Conservation (phyloP, 768 basidiomycete genomes). For the Pleurotus tuber-regium region DNA sequence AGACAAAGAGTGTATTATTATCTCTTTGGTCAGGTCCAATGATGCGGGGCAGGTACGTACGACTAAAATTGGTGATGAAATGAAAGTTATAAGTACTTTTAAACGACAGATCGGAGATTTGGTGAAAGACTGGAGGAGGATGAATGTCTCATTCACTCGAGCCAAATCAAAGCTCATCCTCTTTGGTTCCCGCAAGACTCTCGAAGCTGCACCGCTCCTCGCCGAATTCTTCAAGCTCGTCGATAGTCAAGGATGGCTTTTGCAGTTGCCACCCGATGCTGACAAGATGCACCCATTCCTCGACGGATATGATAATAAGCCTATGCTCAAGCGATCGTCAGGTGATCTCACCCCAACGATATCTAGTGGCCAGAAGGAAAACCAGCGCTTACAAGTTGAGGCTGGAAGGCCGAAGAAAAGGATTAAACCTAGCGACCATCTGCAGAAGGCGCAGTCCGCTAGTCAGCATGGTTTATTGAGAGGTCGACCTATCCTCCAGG, state of each 20-base stretch:
- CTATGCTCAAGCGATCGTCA: not conserved
- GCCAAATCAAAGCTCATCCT: constrained; percentile 89
- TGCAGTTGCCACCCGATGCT: constrained; percentile 53
- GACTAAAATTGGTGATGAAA: constrained; percentile 79
- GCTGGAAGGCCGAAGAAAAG: not conserved
- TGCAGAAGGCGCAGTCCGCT: not conserved
- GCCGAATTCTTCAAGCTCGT: constrained; percentile 77
- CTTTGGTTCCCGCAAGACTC: constrained; percentile 82
- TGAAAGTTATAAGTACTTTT: too few species aligned
- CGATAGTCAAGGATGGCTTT: constrained; percentile 70
- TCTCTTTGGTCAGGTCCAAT: constrained; percentile 92
- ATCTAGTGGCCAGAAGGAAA: not conserved
- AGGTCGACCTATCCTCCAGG: constrained; percentile 1
- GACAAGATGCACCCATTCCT: constrained; percentile 42
- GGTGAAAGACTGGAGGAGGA: constrained; percentile 91
- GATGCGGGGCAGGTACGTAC: constrained; percentile 65
- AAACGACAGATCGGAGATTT: constrained; percentile 94
- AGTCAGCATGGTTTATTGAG: not conserved
- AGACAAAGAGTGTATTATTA: constrained; percentile 93
- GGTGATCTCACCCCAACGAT: not conserved
- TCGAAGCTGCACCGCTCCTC: constrained; percentile 60
- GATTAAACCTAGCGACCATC: not conserved
- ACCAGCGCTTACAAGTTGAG: not conserved
- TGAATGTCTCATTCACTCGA: constrained; percentile 96
- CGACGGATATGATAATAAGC: not conserved